These are phyloP conservation scores for Cardamine chenopodiifolia DNA, from an alignment of 345 rosid species.

Conservation along the genomic window DNA sequence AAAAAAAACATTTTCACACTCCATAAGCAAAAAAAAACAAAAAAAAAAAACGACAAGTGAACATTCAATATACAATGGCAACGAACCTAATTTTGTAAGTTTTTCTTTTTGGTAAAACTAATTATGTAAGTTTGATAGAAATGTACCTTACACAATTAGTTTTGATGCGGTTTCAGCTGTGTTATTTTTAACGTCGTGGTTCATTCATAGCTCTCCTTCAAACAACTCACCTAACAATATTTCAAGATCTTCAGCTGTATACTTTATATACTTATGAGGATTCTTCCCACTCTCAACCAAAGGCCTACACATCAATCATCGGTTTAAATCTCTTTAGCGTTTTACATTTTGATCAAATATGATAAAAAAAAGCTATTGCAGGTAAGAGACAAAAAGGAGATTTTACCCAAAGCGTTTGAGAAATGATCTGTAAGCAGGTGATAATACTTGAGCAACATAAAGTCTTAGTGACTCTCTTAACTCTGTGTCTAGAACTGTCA, in stretches of 20 bases:
- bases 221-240: conserved; percentile 91
- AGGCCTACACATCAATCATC: conserved; percentile 54
- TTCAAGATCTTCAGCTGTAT: conserved; percentile 87
- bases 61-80: conserved; percentile 31
- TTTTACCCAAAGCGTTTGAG: conserved; percentile 85
- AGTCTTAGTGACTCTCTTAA: conserved; percentile 93
- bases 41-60: background rate
- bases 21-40: conserved; percentile 9
- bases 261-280: conserved; percentile 80
- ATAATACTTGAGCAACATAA: conserved; percentile 94
- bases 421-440: conserved; percentile 95
- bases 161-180: background rate
- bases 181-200: conserved; percentile 54
- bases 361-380: background rate
- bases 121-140: background rate
- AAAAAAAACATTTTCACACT: background rate
- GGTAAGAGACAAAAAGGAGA: background rate
- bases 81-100: too few species aligned
- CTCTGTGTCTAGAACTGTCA: conserved; percentile 97
- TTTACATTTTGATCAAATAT: background rate
- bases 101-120: too few species aligned
- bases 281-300: conserved; percentile 85
- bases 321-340: conserved; percentile 1
- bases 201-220: conserved; percentile 80
- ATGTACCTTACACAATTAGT: conserved; percentile 15